Evolutionary conservation across 2,329 filamentous ascomycete species (phyloP).

Genomic region (Biscogniauxia sp.): DNA sequence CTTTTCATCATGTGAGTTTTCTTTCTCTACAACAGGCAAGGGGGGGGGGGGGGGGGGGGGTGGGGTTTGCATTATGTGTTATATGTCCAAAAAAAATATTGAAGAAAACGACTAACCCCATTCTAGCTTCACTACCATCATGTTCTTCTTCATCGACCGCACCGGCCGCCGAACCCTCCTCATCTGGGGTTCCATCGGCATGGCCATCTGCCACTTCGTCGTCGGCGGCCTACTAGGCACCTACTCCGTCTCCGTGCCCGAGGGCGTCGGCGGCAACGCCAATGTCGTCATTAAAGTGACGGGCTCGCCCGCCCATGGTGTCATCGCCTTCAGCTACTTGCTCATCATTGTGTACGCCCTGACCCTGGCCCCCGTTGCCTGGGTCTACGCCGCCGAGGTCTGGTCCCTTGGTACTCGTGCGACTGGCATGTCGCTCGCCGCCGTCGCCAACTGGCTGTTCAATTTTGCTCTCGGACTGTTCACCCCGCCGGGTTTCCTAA

Average conservation of each 20-base stretch:
- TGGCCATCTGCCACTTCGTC: constrained; percentile 59
- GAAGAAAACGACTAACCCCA: background rate
- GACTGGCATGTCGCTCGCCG: constrained; percentile 56
- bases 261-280: constrained; percentile 45
- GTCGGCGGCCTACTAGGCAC: constrained; percentile 52
- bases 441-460: constrained; percentile 54
- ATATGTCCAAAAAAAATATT: too few relatives aligned
- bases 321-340: constrained; percentile 65
- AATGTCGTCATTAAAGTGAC: constrained; percentile 54
- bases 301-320: constrained; percentile 54
- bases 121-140: constrained; percentile 41
- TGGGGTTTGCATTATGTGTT: too few relatives aligned
- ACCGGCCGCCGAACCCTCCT: constrained; percentile 63
- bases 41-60: too few relatives aligned
- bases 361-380: constrained; percentile 62
- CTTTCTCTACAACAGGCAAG: background rate
- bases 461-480: constrained; percentile 61
- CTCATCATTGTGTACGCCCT: constrained; percentile 62
- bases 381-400: constrained; percentile 65
- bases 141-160: constrained; percentile 52
- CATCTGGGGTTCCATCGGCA: constrained; percentile 63
- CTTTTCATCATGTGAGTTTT: constrained; percentile 42
- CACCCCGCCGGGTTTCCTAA: constrained; percentile 55
- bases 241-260: constrained; percentile 42
- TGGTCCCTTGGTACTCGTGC: constrained; percentile 61